Evolutionary conservation across 306 rosid genomes (phyloP), one percentile per base, ranked within the genome.

Genomic region (Rosa persica): DNA sequence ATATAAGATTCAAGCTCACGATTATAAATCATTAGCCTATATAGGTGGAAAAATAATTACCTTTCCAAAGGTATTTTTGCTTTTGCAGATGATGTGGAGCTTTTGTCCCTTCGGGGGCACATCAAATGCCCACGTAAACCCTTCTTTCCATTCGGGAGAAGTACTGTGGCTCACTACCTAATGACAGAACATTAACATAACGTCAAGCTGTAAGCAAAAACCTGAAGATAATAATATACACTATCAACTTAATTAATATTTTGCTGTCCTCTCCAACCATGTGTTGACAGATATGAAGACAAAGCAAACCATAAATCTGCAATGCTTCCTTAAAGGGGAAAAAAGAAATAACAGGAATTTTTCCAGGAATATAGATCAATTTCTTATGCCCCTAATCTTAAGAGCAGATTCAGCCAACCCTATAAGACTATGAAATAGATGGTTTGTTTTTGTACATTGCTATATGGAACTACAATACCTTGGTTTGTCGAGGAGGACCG

Each of bases 31-130:
- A 75, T 64, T 49, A 27, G 79, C 78, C 74, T 61, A 67, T 70
- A 36, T n/a, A 72, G 70, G 83, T 70, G 30, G 79, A 66, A 67
- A 76, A 68, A n/a, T 40, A 78, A 52, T 81, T 95, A 95, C 98
- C 98, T 95, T 95, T 68, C 96, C 98, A 67, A 95, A 95, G 77
- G 98, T 95, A 84, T 89, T 95, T 88, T 95, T 95, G 98, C 95
- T 95, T 87, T 95, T 95, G 90, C 98, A 95, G 73, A 92, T 73
- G 75, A 95, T 92, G 75, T 95, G 92, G 76, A 95, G 91, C 81
- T 92, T 95, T 78, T 95, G 98, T 81, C 98, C 98, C 88, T 92
- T 95, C 34, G 98, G 98, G 81, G 98, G 98, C 46, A 91, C 96
- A 78, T 95, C 98, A 77, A 92, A 95, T 60, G 89, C 98, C 98